phyloP scores from a whole-genome alignment of 345 rosid species.

The Dipteronia sinensis region DNA sequence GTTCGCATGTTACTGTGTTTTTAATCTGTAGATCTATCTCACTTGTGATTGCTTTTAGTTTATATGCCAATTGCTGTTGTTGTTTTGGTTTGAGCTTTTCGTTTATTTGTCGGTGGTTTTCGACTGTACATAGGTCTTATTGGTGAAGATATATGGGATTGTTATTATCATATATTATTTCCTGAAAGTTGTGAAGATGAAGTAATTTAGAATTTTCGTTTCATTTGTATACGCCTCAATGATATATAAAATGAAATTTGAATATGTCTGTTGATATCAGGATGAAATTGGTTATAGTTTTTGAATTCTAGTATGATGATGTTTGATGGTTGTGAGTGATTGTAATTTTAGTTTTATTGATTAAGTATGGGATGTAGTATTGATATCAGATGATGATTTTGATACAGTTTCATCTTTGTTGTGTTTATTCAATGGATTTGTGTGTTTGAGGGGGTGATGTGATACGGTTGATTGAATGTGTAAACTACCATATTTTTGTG shows the following conservation, averaged over 20 bases:
- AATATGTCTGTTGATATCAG: neutral
- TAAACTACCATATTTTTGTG: neutral
- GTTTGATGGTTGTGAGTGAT: too few species aligned
- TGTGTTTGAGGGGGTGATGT: too few species aligned
- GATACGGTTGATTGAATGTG: neutral
- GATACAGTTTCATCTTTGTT: too few species aligned
- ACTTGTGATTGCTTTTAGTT: neutral
- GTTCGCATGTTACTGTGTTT: neutral
- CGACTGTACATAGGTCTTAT: neutral
- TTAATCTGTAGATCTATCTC: neutral
- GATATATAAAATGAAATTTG: too few species aligned
- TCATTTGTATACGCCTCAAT: too few species aligned
- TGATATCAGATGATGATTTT: too few species aligned
- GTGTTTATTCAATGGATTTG: neutral
- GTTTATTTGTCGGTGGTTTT: neutral
- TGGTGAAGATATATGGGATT: neutral
- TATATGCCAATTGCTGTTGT: neutral
- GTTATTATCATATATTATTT: neutral
- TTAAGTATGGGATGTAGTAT: too few species aligned
- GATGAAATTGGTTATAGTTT: neutral
- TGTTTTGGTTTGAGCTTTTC: neutral
- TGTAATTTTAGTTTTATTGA: too few species aligned
- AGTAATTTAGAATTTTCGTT: neutral
- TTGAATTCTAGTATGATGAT: too few species aligned
- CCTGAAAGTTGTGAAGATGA: neutral